Percentiles rank a stretch among this genome's conserved stretches.
These are phyloP conservation scores for Azolla pinnata DNA, from an alignment of 75 land plant species.

Conservation along the genomic window DNA sequence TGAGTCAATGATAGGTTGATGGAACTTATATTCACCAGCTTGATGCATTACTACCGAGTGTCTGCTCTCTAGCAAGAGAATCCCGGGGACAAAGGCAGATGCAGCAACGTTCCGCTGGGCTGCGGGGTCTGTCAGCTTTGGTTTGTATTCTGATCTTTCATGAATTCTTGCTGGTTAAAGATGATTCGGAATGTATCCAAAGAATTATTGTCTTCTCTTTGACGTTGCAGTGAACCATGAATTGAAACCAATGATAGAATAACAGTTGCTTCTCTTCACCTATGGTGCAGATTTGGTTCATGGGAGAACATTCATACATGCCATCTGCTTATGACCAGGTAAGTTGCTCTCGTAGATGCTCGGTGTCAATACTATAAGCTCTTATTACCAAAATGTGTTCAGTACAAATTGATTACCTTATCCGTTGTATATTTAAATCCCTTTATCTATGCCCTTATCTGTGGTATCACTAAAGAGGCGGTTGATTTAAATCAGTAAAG, in stretches of 20 bases:
- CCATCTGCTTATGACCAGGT: conserved; percentile 72
- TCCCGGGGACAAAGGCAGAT: conserved; percentile 35
- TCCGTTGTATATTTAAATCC: no score
- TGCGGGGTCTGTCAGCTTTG: conserved; percentile 67
- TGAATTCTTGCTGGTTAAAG: neutral
- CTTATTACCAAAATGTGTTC: no score
- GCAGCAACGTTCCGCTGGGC: conserved; percentile 50
- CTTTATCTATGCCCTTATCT: no score
- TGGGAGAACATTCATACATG: conserved; percentile 77
- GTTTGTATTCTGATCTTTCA: conserved; percentile 19
- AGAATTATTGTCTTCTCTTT: no score
- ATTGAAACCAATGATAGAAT: no score
- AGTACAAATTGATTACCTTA: no score
- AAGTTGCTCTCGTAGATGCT: conserved; percentile 26
- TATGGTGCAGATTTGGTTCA: conserved; percentile 48
- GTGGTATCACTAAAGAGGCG: no score
- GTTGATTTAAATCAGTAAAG: no score
- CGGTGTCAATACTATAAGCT: no score
- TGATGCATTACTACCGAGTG: conserved; percentile 61
- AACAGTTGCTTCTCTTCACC: no score
- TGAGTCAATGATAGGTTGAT: conserved; percentile 31
- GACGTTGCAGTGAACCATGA: no score
- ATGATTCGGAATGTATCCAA: neutral
- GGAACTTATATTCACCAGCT: conserved; percentile 82
- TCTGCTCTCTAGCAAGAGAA: conserved; percentile 63